Base-by-base conservation (phyloP, 108 stramenopile species). In the Licmophora abbreviata region DNA sequence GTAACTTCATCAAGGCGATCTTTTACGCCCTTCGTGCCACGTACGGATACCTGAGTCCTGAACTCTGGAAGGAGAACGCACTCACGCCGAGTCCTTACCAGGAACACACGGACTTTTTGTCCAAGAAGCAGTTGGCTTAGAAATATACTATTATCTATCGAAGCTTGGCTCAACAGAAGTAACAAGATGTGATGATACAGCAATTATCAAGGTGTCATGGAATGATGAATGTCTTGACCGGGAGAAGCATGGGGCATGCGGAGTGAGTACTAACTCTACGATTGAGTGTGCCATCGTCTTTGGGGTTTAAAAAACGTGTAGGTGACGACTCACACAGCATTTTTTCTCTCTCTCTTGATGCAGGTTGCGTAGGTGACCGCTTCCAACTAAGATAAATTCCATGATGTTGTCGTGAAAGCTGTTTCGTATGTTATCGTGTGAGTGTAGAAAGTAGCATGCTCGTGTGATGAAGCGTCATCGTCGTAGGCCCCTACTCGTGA, bases 1-100 rank as follows among this genome's bases (percentile, higher is more conserved):
- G 97, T 62, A 99, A 99, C 94, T 97, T 93, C 75, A 95, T 98
- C 84, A 98, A 95, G 95, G 99, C 97, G 24, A 81, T 97, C 54
- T 99, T 92, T 88, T 89, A 84, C 54, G 97, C 99, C 48, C 82
- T 99, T 11, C 71, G 81, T 23, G 92, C 90, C 76, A 97, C 97
- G 44, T 99, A 98, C 77, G 93, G 93, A 54, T 99, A 93, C 91
- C 73, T 99, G 51, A 83, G 80, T 63, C 99, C 99, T 20, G 99
- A 99, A 57, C 86, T 99, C 62, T 99, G 99, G 99, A 82, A 78
- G 77, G 95, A 95, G 56, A 97, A 88, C 51, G 64, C 70, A 22
- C 62, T 94, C 51, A 53, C 73, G 28, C 48, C 76, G 20, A 65
- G 69, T 63, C 99, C 97, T 18, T 95, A 93, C 90, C 96, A 98